Conservation (phyloP, 139 green algal species). For the Nannochloris sp. region DNA sequence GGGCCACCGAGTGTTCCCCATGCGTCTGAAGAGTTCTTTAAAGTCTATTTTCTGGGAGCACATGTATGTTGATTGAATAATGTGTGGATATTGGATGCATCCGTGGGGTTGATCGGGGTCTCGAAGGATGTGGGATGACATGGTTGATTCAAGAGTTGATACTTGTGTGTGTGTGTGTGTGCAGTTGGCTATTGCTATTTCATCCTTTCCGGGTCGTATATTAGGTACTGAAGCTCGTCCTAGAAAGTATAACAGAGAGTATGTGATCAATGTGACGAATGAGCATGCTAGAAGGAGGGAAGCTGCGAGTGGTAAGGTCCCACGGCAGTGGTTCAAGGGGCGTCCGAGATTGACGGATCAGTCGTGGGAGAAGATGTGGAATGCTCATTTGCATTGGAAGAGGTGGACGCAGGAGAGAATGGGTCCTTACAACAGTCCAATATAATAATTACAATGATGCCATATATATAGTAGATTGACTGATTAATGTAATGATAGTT, state of each 20-base stretch:
- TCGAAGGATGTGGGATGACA: too few species aligned
- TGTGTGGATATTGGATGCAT: not conserved
- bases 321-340: conserved; percentile 35
- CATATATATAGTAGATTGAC: too few species aligned
- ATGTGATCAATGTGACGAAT: conserved; percentile 58
- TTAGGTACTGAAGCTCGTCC: conserved; percentile 57
- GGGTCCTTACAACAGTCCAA: conserved; percentile 25
- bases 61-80: conserved; percentile 39
- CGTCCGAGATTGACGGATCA: conserved; percentile 29
- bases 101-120: not conserved
- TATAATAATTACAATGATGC: conserved; percentile 1
- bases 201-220: conserved; percentile 56
- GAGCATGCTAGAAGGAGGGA: conserved; percentile 58
- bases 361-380: conserved; percentile 72
- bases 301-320: conserved; percentile 46
- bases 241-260: conserved; percentile 65
- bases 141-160: too few species aligned
- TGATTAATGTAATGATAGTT: too few species aligned
- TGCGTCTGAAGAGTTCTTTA: conserved; percentile 62
- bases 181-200: conserved; percentile 50
- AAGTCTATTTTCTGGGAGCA: conserved; percentile 59
- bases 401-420: conserved; percentile 60
- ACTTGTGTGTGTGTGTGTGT: not conserved
- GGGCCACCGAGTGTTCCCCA: conserved; percentile 58
- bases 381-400: conserved; percentile 71